Evolutionary conservation across 306 rosid genomes (phyloP).

Genomic region (Sophora flavescens): DNA sequence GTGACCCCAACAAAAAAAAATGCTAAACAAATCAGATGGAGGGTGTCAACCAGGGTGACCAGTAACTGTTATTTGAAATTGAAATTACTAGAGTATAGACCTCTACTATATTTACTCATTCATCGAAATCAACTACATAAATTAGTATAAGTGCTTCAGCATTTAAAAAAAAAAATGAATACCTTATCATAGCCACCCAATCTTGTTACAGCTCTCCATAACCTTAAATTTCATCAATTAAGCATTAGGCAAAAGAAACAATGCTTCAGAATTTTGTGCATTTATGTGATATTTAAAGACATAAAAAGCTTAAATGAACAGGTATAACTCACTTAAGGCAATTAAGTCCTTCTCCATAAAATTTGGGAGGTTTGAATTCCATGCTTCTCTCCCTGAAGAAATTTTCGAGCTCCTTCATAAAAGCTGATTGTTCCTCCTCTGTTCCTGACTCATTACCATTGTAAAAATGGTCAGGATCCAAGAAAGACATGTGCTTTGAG

Average conservation of each 20-base stretch:
- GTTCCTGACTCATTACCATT: conserved; percentile 93
- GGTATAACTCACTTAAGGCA: conserved; percentile 86
- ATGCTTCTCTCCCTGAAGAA: conserved; percentile 89
- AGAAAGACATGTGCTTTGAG: conserved; percentile 57
- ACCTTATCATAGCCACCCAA: conserved; percentile 99
- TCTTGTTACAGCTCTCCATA: conserved; percentile 92
- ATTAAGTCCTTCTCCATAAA: conserved; percentile 94
- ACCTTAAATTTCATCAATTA: conserved; percentile 63
- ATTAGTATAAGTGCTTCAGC: conserved; percentile 15
- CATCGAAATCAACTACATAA: conserved; percentile 23
- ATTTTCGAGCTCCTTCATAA: conserved; percentile 86
- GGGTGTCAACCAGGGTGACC: conserved; percentile 8
- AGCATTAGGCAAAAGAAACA: conserved; percentile 46
- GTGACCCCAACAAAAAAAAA: not conserved
- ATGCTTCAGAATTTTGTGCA: conserved; percentile 31
- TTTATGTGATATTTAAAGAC: conserved; percentile 23
- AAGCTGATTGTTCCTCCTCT: conserved; percentile 86
- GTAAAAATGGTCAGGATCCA: conserved; percentile 63
- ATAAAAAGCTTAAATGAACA: conserved; percentile 19
- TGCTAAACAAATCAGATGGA: conserved; percentile 25
- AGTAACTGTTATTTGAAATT: conserved; percentile 28
- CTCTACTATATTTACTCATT: conserved; percentile 32
- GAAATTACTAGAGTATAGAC: conserved; percentile 5
- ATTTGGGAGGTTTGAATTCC: conserved; percentile 97
- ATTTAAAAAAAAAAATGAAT: conserved; percentile 18